These are phyloP conservation scores for Coemansia sp. DNA, from an alignment of 192 early-diverging fungal genomes.

Conservation along the genomic window DNA sequence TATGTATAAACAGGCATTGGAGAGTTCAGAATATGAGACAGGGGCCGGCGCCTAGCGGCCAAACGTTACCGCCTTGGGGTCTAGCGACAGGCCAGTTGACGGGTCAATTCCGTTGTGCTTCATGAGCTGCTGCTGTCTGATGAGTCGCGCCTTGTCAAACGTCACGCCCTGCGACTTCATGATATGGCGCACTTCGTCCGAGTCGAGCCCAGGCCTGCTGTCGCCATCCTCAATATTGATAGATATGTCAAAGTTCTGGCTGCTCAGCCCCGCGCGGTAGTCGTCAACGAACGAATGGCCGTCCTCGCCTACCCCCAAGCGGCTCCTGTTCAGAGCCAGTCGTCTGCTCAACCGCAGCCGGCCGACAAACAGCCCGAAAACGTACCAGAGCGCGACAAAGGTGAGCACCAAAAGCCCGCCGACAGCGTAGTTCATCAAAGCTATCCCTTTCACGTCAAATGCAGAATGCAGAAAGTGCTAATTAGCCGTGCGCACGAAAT, in stretches of 20 bases:
- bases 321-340: constrained; percentile 12
- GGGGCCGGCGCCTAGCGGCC: not conserved
- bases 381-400: constrained; percentile 37
- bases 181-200: constrained; percentile 39
- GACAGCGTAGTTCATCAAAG: constrained; percentile 28
- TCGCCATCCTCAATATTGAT: constrained; percentile 42
- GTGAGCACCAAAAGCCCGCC: constrained; percentile 28
- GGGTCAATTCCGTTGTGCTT: constrained; percentile 41
- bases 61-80: constrained; percentile 49
- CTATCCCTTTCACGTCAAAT: not conserved
- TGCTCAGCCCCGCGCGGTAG: constrained; percentile 39
- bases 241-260: constrained; percentile 47
- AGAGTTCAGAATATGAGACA: not conserved
- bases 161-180: constrained; percentile 42
- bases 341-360: constrained; percentile 32
- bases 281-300: constrained; percentile 25
- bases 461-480: not conserved
- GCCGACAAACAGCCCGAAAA: constrained; percentile 33
- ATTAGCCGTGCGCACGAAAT: not conserved
- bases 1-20: not conserved
- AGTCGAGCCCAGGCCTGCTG: constrained; percentile 40
- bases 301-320: constrained; percentile 9
- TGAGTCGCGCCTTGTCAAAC: constrained; percentile 50
- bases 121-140: constrained; percentile 45
- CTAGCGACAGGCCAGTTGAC: constrained; percentile 39